Conservation (phyloP, 768 basidiomycete genomes). For the Crucibulum laeve region DNA sequence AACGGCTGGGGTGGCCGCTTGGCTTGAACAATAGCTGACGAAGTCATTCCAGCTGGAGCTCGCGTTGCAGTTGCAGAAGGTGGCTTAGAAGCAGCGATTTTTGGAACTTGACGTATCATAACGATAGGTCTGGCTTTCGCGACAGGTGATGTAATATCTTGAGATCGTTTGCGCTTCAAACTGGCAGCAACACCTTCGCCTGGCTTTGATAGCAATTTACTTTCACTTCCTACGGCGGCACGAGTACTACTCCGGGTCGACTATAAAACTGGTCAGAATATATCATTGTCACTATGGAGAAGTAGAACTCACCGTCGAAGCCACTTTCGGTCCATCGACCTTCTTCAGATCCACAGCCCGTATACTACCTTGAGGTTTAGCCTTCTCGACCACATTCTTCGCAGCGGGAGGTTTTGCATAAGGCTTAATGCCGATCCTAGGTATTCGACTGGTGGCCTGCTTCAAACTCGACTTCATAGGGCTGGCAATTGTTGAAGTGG, state of each 20-base stretch:
- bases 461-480: slow-evolving; percentile 42
- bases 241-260: too few species aligned
- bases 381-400: background rate
- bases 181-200: slow-evolving; percentile 8
- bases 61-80: background rate
- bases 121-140: slow-evolving; percentile 21
- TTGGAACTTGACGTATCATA: slow-evolving; percentile 23
- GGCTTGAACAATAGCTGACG: background rate
- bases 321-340: slow-evolving; percentile 10
- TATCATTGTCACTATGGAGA: too few species aligned
- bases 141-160: slow-evolving; percentile 21
- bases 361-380: slow-evolving; percentile 1
- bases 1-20: background rate
- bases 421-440: slow-evolving; percentile 55
- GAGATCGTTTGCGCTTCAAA: slow-evolving; percentile 39
- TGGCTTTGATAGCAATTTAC: background rate
- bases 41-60: background rate
- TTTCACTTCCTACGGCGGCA: too few species aligned
- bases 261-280: too few species aligned
- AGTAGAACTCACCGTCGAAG: slow-evolving; percentile 3
- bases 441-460: slow-evolving; percentile 55
- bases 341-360: slow-evolving; percentile 17
- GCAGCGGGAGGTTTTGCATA: slow-evolving; percentile 39
- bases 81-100: slow-evolving; percentile 9
- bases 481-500: slow-evolving; percentile 4